Percentiles rank a stretch among this genome's conserved stretches.
phyloP scores from a whole-genome alignment of 2,329 filamentous ascomycete genomes.

The Xylariaceae sp. region DNA sequence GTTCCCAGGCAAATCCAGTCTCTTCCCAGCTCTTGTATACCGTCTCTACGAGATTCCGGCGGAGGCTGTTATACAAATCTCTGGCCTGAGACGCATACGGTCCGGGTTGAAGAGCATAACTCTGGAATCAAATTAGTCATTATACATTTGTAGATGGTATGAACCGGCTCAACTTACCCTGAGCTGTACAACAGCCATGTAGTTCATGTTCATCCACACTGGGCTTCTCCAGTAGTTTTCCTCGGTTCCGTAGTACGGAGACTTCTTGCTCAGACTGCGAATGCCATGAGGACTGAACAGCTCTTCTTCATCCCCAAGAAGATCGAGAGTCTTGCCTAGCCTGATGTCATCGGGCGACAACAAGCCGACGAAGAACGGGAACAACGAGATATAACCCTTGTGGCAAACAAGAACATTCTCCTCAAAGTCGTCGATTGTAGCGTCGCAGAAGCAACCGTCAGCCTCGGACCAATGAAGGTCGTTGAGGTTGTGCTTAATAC shows the following conservation, averaged over 20 bases:
- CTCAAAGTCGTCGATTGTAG: slow-evolving; percentile 91
- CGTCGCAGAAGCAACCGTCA: slow-evolving; percentile 84
- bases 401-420: slow-evolving; percentile 88
- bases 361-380: slow-evolving; percentile 85
- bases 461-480: slow-evolving; percentile 89
- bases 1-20: slow-evolving; percentile 97
- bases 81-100: slow-evolving; percentile 65
- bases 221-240: slow-evolving; percentile 98
- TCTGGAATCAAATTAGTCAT: slow-evolving; percentile 39
- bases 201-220: slow-evolving; percentile 96
- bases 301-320: slow-evolving; percentile 76
- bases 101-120: slow-evolving; percentile 61
- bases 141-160: too few relatives aligned
- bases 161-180: slow-evolving; percentile 62
- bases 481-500: slow-evolving; percentile 80
- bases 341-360: slow-evolving; percentile 69
- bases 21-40: slow-evolving; percentile 84
- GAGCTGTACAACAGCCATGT: slow-evolving; percentile 75
- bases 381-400: slow-evolving; percentile 91
- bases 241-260: slow-evolving; percentile 78
- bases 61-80: slow-evolving; percentile 71
- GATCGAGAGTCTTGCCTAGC: slow-evolving; percentile 68
- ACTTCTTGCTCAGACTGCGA: slow-evolving; percentile 78
- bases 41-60: slow-evolving; percentile 82
- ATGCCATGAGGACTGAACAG: slow-evolving; percentile 91